Conservation (phyloP, 176 grass and related monocot species). For the Oryza australiensis region DNA sequence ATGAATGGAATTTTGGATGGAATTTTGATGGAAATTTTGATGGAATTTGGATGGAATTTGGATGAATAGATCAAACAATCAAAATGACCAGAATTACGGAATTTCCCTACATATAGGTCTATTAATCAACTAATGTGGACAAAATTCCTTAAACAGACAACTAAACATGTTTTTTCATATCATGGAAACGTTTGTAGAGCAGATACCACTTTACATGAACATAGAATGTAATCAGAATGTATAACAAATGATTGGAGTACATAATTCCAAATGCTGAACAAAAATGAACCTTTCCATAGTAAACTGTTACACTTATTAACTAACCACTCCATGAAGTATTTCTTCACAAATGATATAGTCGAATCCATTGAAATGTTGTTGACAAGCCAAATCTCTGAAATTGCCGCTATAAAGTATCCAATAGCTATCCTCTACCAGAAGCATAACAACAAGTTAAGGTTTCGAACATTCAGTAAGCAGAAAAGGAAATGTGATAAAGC, state of each 20-base stretch:
- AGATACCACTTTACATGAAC: no score
- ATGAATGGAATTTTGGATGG: no score
- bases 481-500: slow-evolving; percentile 19
- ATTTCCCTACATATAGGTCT: not conserved
- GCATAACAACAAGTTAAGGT: slow-evolving; percentile 32
- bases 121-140: not conserved
- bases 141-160: not conserved
- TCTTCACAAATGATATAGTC: slow-evolving; percentile 67
- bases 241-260: no score
- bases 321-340: slow-evolving; percentile 88
- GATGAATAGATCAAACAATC: slow-evolving; percentile 1
- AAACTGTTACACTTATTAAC: slow-evolving; percentile 40
- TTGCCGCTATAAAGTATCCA: slow-evolving; percentile 86
- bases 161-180: slow-evolving; percentile 1
- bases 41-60: no score
- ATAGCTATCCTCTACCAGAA: slow-evolving; percentile 86
- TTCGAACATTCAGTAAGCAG: slow-evolving; percentile 19
- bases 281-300: not conserved
- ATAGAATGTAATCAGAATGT: no score
- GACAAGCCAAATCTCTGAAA: slow-evolving; percentile 90
- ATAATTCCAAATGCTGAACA: no score
- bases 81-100: not conserved
- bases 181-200: not conserved
- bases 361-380: slow-evolving; percentile 65
- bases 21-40: no score